Evolutionary conservation across 2,329 filamentous ascomycete genomes (phyloP).

Genomic region (Thielaviopsis punctulata): DNA sequence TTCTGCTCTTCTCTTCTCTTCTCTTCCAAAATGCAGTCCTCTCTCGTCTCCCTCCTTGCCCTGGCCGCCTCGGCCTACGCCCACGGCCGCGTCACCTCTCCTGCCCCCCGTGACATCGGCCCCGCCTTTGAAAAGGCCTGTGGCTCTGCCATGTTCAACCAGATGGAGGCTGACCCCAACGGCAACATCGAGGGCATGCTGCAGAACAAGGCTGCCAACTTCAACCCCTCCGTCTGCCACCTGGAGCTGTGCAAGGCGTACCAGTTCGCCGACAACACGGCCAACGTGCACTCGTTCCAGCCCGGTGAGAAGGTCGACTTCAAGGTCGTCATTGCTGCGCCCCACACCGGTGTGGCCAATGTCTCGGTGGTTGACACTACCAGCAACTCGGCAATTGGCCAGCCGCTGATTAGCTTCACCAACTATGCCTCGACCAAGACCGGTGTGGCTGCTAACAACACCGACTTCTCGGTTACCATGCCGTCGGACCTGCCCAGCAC

Average conservation of each 20-base stretch:
- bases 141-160: slow-evolving; percentile 23
- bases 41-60: slow-evolving; percentile 5
- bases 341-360: slow-evolving; percentile 32
- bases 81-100: slow-evolving; percentile 28
- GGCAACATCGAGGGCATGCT: slow-evolving; percentile 23
- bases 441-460: slow-evolving; percentile 25
- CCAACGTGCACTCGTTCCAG: slow-evolving; percentile 25
- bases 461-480: slow-evolving; percentile 25
- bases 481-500: slow-evolving; percentile 17
- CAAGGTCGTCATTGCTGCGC: slow-evolving; percentile 24
- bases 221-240: slow-evolving; percentile 15
- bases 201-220: slow-evolving; percentile 14
- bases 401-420: slow-evolving; percentile 35
- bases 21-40: slow-evolving; percentile 10
- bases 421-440: slow-evolving; percentile 33
- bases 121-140: slow-evolving; percentile 27
- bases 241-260: slow-evolving; percentile 28
- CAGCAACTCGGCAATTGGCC: slow-evolving; percentile 33
- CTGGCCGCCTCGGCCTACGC: slow-evolving; percentile 18
- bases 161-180: slow-evolving; percentile 20
- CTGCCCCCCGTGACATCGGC: slow-evolving; percentile 25
- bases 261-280: slow-evolving; percentile 27
- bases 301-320: slow-evolving; percentile 28
- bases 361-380: slow-evolving; percentile 39
- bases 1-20: background rate